phyloP scores from a whole-genome alignment of 2,329 filamentous ascomycete species.

The Aspergillus versicolor region DNA sequence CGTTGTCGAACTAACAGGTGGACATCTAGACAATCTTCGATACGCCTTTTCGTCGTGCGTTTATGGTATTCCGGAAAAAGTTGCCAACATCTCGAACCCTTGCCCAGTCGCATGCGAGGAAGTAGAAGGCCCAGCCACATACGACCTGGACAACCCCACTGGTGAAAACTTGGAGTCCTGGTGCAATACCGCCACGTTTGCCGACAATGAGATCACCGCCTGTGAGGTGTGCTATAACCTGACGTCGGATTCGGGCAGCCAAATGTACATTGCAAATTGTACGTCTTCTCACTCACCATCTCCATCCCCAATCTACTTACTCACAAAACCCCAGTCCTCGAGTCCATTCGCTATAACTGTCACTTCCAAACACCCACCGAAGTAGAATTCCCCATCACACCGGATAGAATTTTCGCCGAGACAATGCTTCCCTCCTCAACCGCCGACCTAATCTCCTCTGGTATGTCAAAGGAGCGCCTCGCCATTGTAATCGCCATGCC shows the following conservation, averaged over 20 bases:
- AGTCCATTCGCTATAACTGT: slow-evolving; percentile 48
- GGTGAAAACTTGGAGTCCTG: slow-evolving; percentile 35
- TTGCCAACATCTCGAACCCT: slow-evolving; percentile 42
- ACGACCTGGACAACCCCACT: slow-evolving; percentile 29
- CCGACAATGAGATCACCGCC: slow-evolving; percentile 41
- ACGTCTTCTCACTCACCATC: slow-evolving; percentile 18
- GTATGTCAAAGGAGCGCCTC: slow-evolving; percentile 29
- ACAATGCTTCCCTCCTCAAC: slow-evolving; percentile 37
- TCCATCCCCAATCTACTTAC: not conserved
- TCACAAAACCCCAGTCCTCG: slow-evolving; percentile 36
- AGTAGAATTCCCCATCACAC: slow-evolving; percentile 39
- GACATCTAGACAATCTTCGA: slow-evolving; percentile 44
- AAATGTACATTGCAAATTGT: slow-evolving; percentile 47
- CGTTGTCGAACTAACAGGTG: not conserved
- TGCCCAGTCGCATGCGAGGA: slow-evolving; percentile 45
- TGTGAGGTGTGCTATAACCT: slow-evolving; percentile 47
- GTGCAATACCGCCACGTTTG: slow-evolving; percentile 39
- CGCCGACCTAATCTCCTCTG: slow-evolving; percentile 20
- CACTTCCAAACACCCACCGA: slow-evolving; percentile 37
- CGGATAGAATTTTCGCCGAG: slow-evolving; percentile 42
- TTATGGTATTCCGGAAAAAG: slow-evolving; percentile 39
- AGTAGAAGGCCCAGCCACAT: slow-evolving; percentile 32
- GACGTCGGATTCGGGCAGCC: slow-evolving; percentile 26
- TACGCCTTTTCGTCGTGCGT: slow-evolving; percentile 46
- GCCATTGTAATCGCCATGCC: slow-evolving; percentile 45